Conservation (phyloP, 768 basidiomycete species). For the Suillus clintonianus region DNA sequence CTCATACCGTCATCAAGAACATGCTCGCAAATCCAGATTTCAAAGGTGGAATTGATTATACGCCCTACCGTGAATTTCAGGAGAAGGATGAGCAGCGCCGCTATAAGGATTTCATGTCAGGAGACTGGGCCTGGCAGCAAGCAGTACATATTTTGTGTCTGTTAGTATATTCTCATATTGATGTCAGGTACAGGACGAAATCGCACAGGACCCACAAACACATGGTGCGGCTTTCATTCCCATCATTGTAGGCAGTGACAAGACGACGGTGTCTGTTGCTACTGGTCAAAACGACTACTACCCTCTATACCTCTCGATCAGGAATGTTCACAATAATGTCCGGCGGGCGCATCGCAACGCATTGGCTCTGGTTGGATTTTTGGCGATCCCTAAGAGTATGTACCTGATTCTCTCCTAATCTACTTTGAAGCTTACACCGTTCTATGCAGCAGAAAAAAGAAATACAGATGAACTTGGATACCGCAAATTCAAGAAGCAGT, state of each 20-base stretch:
- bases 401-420: background rate
- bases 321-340: conserved; percentile 23
- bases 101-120: background rate
- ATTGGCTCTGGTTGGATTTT: conserved; percentile 19
- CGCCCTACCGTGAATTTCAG: background rate
- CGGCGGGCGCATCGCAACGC: conserved; percentile 20
- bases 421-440: background rate
- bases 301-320: conserved; percentile 23
- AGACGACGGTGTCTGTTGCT: conserved; percentile 28
- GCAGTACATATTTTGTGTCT: background rate
- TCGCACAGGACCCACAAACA: background rate
- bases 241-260: conserved; percentile 14
- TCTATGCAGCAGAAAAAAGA: background rate
- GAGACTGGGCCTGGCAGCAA: background rate
- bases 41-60: background rate
- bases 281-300: conserved; percentile 27
- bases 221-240: background rate
- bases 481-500: conserved; percentile 19
- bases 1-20: background rate
- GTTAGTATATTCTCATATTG: background rate
- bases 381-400: conserved; percentile 31
- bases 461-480: conserved; percentile 9
- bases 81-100: background rate
- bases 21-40: background rate
- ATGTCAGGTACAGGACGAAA: background rate